phyloP scores from a whole-genome alignment of 768 basidiomycete species.

The Leucocoprinus leucothites region DNA sequence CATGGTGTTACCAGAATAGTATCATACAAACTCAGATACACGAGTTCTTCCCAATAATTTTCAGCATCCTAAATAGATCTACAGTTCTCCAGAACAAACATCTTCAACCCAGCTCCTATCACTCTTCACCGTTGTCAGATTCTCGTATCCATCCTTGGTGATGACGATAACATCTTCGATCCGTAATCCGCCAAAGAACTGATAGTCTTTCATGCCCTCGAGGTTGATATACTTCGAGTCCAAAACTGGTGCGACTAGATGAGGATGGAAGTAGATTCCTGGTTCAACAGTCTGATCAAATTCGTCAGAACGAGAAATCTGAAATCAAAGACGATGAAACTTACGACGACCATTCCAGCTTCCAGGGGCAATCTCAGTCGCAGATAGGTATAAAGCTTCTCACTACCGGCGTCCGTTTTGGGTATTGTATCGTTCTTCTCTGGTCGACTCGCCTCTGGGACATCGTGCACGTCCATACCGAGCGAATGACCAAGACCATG shows the following conservation, averaged over 20 bases:
- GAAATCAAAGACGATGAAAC: conserved; percentile 25
- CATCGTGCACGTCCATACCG: conserved; percentile 94
- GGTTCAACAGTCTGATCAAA: conserved; percentile 79
- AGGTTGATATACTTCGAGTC: conserved; percentile 67
- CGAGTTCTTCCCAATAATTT: too few species aligned
- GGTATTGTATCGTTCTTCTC: conserved; percentile 47
- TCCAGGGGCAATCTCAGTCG: conserved; percentile 73
- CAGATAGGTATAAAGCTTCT: conserved; percentile 76
- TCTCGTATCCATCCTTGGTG: conserved; percentile 70
- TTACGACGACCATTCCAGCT: conserved; percentile 81
- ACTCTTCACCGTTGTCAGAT: conserved; percentile 82
- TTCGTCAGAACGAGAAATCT: conserved; percentile 1
- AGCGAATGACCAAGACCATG: conserved; percentile 91
- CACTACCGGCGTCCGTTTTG: conserved; percentile 39
- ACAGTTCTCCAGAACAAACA: conserved; percentile 67
- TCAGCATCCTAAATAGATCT: conserved; percentile 5
- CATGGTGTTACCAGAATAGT: too few species aligned
- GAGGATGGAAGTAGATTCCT: conserved; percentile 82
- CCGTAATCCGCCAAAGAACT: conserved; percentile 84
- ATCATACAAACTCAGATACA: too few species aligned
- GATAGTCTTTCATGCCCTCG: conserved; percentile 66
- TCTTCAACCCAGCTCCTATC: conserved; percentile 81
- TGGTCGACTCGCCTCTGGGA: conserved; percentile 81
- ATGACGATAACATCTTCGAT: conserved; percentile 93
- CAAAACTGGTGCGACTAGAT: conserved; percentile 64